Base-by-base conservation (phyloP, 2,329 filamentous ascomycete species). In the Salinomyces thailandicus region DNA sequence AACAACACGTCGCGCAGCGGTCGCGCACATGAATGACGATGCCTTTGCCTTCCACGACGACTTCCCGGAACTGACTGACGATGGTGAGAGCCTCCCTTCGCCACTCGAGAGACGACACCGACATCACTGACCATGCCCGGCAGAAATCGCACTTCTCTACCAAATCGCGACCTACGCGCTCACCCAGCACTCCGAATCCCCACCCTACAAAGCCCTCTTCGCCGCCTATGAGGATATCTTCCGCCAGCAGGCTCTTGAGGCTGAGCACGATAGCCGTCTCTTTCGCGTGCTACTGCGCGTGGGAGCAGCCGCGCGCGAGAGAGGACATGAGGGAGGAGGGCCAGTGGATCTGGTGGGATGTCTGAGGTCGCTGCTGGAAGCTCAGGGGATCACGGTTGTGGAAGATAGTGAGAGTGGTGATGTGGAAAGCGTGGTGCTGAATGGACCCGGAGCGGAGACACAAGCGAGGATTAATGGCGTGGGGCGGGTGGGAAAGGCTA, bases 201-300 rank as follows among this genome's bases (percentile, higher is more conserved):
- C 81, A 15, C 79, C 83, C 3, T 85, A 81, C 39, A 77, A 78
- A 53, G 84, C 85, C 7, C 71, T 94, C 13, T 93, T 93, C 61
- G 71, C 72, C 36, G 84, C 85, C 18, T 93, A 93, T 55, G 81
- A 91, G 53, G 69, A 75, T 38, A 70, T 87, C 28, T 72, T 93
- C n/a, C 74, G 73, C 4, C 67, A 76, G 46, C 67, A 82, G 63
- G 80, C 77, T 37, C 66, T 85, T 45, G 72, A 84, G 41, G 71
- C 76, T n/a, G 77, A 83, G 50, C 70, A 81, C 47, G 83, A 87
- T 51, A 77, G 78, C 49, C 75, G 81, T 48, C 79, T 86, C 52
- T 77, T 85, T 46, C 75, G 80, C 44, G 78, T 93, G 50, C 63
- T 94, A 38, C 84, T 91, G 57, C 79, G 79, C 51, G 76, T 94